Evolutionary conservation across 176 grass and related monocot genomes (phyloP), one percentile per base, ranked within the genome.

Genomic region (Areca catechu): DNA sequence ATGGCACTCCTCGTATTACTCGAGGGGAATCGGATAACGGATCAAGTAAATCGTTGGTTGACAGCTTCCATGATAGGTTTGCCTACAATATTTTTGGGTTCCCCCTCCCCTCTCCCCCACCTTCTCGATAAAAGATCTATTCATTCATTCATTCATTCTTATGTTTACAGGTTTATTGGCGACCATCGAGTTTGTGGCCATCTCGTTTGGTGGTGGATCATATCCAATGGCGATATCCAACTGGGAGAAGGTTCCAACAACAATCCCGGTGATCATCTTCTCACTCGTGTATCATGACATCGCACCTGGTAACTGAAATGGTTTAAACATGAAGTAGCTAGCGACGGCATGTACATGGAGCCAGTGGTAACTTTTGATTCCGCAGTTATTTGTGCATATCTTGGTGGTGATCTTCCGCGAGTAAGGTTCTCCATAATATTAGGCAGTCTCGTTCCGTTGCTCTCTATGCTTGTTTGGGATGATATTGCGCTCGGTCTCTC

Each of bases 271-370:
- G 64, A 83, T 89, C 67, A 86, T 95, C 75, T 95, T 95, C 82
- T 81, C 85, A 43, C 76, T 89, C n/a, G 76, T 95, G 54, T 95
- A 76, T 77, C 85, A 89, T 68, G 89, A 95, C 51, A 95, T 83
- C n/a, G 59, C 69, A 21, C 89, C 85, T 72, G 89, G 89, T 95
- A 74, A 56, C 24, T 48, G 4, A 5, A 22, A 27, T 50, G 5
- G 48, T 29, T 50, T 60, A 18, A 61, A 17, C 6, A 58, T 57
- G 53, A 3, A 66, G 17, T 47, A n/a, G 6, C 34, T 12, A 10
- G 34, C 12, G 30, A 37, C 7, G 5, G 7, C 29, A 7, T 0
- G 24, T 4, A 27, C 54, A 68, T 52, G 58, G 58, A 54, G 74
- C 14, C 9, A 9, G n/a, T 62, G 15, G 18, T 56, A 4, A 58